Evolutionary conservation across 441 rosid species (phyloP).

Genomic region (Syzygium malaccense): DNA sequence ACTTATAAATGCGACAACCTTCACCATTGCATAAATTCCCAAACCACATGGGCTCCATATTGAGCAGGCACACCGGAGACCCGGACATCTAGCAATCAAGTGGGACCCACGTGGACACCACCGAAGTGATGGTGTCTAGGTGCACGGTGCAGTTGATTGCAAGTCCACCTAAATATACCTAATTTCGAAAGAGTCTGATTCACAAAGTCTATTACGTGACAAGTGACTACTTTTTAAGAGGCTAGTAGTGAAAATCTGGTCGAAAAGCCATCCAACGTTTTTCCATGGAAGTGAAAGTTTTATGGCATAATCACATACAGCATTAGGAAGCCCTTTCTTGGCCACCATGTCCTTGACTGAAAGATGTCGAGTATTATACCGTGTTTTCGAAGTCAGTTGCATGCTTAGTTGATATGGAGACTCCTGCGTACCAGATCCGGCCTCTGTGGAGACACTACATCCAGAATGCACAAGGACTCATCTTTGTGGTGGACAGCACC

Average conservation of each 20-base stretch:
- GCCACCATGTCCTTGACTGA: not conserved
- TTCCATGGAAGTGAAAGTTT: not conserved
- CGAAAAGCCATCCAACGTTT: not conserved
- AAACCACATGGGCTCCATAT: not conserved
- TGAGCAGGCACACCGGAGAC: not conserved
- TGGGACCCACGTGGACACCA: not conserved
- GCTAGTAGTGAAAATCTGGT: not conserved
- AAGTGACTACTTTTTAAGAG: not conserved
- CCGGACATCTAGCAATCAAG: not conserved
- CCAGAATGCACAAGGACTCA: constrained; percentile 42
- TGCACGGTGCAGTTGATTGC: not conserved
- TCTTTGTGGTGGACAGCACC: constrained; percentile 67
- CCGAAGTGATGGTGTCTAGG: not conserved
- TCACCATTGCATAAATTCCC: not conserved
- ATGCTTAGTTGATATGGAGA: not conserved
- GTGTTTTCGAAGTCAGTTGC: not conserved
- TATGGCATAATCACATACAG: not conserved
- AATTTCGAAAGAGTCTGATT: not conserved
- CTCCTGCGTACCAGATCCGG: constrained; percentile 39
- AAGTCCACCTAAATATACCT: not conserved
- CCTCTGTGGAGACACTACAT: constrained; percentile 74
- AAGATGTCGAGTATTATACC: not conserved
- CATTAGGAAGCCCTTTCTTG: not conserved
- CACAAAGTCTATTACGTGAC: not conserved
- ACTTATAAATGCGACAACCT: not conserved